A percentile compares a stretch with the other conserved stretches of the same genome.
phyloP scores from a whole-genome alignment of 257 asterid genomes.

The Gynochthodes officinalis region DNA sequence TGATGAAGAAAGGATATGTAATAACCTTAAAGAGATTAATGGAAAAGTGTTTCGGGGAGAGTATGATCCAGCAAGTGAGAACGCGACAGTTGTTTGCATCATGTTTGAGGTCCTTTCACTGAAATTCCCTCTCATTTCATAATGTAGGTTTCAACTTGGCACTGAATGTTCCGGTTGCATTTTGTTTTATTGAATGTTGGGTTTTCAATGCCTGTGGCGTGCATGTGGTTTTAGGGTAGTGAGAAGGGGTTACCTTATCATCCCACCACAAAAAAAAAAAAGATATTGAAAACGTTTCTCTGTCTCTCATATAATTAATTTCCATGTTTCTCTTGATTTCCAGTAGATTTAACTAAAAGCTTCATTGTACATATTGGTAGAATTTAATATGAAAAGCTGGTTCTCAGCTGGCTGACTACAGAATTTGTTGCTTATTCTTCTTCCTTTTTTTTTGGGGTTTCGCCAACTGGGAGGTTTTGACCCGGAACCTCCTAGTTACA shows the following conservation, averaged over 20 bases:
- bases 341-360: neutral
- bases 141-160: neutral
- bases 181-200: neutral
- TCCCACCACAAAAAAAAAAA: too few species aligned
- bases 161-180: neutral
- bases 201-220: neutral
- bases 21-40: constrained; percentile 74
- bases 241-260: too few species aligned
- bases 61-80: constrained; percentile 49
- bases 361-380: neutral
- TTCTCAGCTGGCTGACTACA: too few species aligned
- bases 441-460: too few species aligned
- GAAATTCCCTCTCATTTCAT: neutral
- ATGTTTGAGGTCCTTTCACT: constrained; percentile 74
- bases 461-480: too few species aligned
- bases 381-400: neutral
- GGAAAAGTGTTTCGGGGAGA: constrained; percentile 50
- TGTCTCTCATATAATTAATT: neutral
- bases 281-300: neutral
- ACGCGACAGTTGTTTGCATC: constrained; percentile 73
- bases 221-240: too few species aligned
- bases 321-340: too few species aligned
- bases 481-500: too few species aligned
- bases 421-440: too few species aligned
- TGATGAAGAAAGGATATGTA: constrained; percentile 81